Percentiles rank a stretch among this genome's conserved stretches.
These are phyloP conservation scores for Nitzschia sp. DNA, from an alignment of 108 stramenopile genomes.

Conservation along the genomic window DNA sequence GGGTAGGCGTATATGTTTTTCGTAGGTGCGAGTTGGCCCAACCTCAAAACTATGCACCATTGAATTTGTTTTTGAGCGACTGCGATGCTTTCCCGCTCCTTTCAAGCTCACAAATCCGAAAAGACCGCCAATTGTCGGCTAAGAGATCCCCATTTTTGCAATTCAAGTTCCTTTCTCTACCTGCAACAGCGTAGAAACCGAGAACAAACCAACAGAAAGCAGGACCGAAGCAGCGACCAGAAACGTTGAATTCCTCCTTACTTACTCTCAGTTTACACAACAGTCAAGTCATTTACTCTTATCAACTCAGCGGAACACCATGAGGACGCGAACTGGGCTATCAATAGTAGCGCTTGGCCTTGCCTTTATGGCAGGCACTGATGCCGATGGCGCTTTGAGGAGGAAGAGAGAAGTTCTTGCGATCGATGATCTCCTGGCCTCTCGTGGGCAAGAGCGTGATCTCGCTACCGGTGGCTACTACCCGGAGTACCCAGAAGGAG, in stretches of 20 bases:
- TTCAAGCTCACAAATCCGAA: background rate
- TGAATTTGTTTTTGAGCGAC: too few relatives aligned
- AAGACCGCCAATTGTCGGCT: background rate
- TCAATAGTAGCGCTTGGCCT: background rate
- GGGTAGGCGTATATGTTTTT: background rate
- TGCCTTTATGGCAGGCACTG: background rate
- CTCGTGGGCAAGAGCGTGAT: background rate
- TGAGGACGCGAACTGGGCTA: slow-evolving; percentile 4
- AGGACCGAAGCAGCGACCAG: background rate
- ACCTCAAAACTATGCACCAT: too few relatives aligned
- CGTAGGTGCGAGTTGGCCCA: background rate
- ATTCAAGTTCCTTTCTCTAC: background rate
- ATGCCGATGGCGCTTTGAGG: background rate
- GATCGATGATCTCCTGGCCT: background rate
- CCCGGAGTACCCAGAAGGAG: background rate
- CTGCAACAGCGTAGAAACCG: background rate
- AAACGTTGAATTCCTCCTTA: too few relatives aligned
- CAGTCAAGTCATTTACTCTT: background rate
- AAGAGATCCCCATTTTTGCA: background rate
- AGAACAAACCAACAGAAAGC: background rate
- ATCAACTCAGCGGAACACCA: background rate
- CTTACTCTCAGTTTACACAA: too few relatives aligned
- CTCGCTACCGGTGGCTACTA: background rate
- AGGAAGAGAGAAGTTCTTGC: slow-evolving; percentile 13
- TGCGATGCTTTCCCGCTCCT: slow-evolving; percentile 2